Evolutionary conservation across 2,329 filamentous ascomycete genomes (phyloP).

Genomic region (Ophiostoma quercus): DNA sequence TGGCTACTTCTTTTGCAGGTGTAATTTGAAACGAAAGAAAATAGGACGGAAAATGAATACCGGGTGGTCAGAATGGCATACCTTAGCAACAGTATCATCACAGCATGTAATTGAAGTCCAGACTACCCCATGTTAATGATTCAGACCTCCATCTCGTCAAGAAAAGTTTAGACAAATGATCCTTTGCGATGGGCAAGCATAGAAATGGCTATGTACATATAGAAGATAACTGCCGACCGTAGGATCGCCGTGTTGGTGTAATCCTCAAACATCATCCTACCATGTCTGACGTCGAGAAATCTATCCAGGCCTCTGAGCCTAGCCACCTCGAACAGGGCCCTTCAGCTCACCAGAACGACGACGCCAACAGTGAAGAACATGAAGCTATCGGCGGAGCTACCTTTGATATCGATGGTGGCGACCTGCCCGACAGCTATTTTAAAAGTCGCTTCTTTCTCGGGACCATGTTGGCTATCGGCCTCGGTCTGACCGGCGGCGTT

Average conservation of each 20-base stretch:
- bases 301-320: background rate
- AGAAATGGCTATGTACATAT: background rate
- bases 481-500: conserved; percentile 31
- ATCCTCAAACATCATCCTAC: background rate
- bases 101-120: background rate
- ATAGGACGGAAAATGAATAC: background rate
- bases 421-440: conserved; percentile 1
- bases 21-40: background rate
- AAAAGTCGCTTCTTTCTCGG: background rate
- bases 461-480: conserved; percentile 25
- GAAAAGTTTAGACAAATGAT: background rate
- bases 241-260: background rate
- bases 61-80: background rate
- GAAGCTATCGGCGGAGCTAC: background rate
- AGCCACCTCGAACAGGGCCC: background rate
- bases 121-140: background rate
- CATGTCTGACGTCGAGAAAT: background rate
- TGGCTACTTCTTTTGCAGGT: background rate
- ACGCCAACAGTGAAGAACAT: background rate
- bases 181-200: too few relatives aligned
- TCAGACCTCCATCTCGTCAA: background rate
- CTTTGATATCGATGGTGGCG: background rate
- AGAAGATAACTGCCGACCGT: background rate
- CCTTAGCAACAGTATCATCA: background rate
- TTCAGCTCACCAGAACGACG: background rate